Base-by-base conservation (phyloP, 352 stramenopile species). In the Globisporangium canariense region DNA sequence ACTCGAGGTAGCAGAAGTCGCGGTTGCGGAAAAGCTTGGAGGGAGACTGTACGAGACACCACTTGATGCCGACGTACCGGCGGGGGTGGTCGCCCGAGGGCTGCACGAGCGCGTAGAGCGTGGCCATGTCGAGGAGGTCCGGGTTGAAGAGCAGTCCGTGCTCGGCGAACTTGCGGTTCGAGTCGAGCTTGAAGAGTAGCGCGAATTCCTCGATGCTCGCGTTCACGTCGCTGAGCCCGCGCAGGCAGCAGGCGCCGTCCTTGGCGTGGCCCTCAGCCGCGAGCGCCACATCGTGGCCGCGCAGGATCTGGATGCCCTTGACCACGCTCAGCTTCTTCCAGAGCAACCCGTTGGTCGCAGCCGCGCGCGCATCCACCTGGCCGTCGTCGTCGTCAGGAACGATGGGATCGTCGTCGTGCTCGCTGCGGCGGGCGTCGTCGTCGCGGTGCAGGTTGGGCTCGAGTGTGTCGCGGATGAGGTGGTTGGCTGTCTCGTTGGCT, bases 1-100 rank as follows among this genome's bases (percentile, higher is more conserved):
- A 93, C 72, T 94, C 86, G 38, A 94, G 70, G 67, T 90, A 94
- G 66, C 86, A 94, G 28, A 94, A 91, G 54, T 94, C 86, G 58
- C 84, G 70, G 60, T 89, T 86, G 14, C 83, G 73, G 50, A 93
- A 95, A 51, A 91, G 67, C 32, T 75, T 75, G 2, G 78, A 89
- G 1, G 86, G 86, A 7, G 81, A 87, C n/a, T 88, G 79, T 18
- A 91, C 77, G 4, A 89, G 78, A 7, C 78, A 88, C 86, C 85
- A 93, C 69, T 95, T 91, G 65, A 93, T 81, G 43, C 81, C 86
- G 16, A 93, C 83, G 66, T 90, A 92, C 38, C 83, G 71, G 1
- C 86, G 73, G 49, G 86, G 86, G 60, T 93, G 81, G 43, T 88
- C 76, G 4, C 79, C 82, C 1, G 81, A 91, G 8, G 86, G 84